Conservation (phyloP, 2,329 filamentous ascomycete species). For the Ceratocystis cacaofunesta region DNA sequence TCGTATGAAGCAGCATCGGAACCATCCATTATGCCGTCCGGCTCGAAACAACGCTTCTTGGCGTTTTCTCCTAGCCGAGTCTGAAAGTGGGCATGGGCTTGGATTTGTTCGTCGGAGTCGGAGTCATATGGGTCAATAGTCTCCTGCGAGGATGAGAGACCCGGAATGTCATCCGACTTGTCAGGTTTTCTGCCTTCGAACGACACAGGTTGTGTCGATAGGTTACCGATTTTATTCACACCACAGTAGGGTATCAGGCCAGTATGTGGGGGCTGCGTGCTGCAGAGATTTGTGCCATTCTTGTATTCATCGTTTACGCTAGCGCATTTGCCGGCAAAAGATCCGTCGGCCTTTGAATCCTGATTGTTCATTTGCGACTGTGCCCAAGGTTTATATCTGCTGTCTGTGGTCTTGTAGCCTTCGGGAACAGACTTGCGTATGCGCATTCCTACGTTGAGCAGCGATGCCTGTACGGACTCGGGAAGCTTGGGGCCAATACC, state of each 20-base stretch:
- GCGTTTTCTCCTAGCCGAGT: not conserved
- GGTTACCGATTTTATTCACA: constrained; percentile 58
- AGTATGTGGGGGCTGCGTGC: constrained; percentile 26
- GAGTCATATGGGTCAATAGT: constrained; percentile 28
- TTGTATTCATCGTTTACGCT: too few relatives aligned
- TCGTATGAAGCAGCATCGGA: not conserved
- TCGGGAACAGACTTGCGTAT: constrained; percentile 85
- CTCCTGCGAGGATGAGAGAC: constrained; percentile 41
- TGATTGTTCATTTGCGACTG: too few relatives aligned
- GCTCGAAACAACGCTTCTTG: constrained; percentile 33
- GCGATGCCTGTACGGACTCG: constrained; percentile 55
- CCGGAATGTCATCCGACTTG: constrained; percentile 26
- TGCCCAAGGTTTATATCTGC: constrained; percentile 1
- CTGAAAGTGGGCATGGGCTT: constrained; percentile 21
- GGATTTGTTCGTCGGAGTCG: constrained; percentile 18
- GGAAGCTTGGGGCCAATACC: constrained; percentile 37
- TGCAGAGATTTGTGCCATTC: constrained; percentile 15
- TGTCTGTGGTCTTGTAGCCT: constrained; percentile 62
- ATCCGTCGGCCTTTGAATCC: too few relatives aligned
- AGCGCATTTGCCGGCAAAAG: too few relatives aligned
- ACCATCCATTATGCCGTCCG: constrained; percentile 25
- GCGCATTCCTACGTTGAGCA: constrained; percentile 89
- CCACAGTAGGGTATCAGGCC: constrained; percentile 73
- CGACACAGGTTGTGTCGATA: constrained; percentile 41
- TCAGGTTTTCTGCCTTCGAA: constrained; percentile 21